Evolutionary conservation across 805 yeast genomes (phyloP), one percentile per base, ranked within the genome.

Genomic region (Kodamaea kakaduensis): DNA sequence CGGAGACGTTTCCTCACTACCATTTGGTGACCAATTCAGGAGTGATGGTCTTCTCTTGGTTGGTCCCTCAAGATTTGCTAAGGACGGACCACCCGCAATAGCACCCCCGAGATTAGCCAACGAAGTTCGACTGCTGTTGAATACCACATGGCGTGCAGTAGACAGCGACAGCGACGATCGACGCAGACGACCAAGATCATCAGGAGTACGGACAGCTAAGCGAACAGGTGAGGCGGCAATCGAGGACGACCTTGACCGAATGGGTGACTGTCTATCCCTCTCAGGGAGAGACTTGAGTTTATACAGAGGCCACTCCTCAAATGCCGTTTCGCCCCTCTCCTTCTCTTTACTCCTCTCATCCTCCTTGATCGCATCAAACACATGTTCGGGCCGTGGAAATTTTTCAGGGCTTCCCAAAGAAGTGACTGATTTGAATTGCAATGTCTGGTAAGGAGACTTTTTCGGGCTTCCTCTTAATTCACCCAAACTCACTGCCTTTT

Each of bases 101-200:
- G 47, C 41, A 12, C 36, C 38, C 20, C 38, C 44, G 23, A 35
- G 12, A 13, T 26, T 34, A 3, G 37, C 32, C 6, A 50, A 37
- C 4, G 59, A 51, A 2, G 50, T 32, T 22, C 50, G 35, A 29
- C 51, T 47, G 36, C 52, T 47, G 35, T 41, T 48, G 38, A 51
- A 51, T 12, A 59, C 59, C 5, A 50, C 33, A 38, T 50, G 51
- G 6, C 57, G 57, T n/a, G 60, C 60, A 12, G 54, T 47, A 3
- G 62, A 56, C 14, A 52, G 42, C 7, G 48, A 26, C 13, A 41
- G 39, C n/a, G 48, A 43, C 15, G 42, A 36, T 23, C 34, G 15
- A 6, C 38, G 32, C 23, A 18, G 25, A 1, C 30, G 24, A 1
- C 21, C 31, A 3, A 32, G 4, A 7, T 32, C 29, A 5, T 26